Evolutionary conservation across 192 early-diverging fungal genomes (phyloP), one percentile per base, ranked within the genome.

Genomic region (Borealophlyctis nickersoniae): DNA sequence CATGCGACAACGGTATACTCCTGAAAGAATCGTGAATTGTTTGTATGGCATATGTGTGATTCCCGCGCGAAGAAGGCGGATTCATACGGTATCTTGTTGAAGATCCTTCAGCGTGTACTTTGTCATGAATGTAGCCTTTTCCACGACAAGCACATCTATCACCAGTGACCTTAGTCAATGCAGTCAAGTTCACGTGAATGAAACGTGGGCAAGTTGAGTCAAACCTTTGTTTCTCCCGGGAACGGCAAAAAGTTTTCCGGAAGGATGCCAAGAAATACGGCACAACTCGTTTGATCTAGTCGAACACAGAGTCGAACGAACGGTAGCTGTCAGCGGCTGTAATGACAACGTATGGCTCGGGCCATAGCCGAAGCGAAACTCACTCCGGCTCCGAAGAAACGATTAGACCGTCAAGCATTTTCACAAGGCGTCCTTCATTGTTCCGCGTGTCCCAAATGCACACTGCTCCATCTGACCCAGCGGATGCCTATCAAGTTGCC

Each of bases 381-480:
- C 69, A 59, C 75, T 82, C 81, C 53, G 76, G 67, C 19, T 75
- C 60, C 54, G 81, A 58, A 35, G 66, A 32, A 63, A 78, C 29
- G 56, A 72, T 53, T 51, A 57, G 53, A 52, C 66, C 45, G 33
- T 66, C 35, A 22, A 85, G 63, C 16, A 73, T 59, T 33, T 80
- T 71, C 7, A 78, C 58, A 36, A 73, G 77, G 33, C 61, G 67
- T 5, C 83, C 79, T 33, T 77, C 75, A 11, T 49, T 39, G 4
- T 60, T 58, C 19, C 77, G 67, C 62, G 86, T 65, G 66, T 89
- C 82, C 87, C 87, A 91, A 7, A 91, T 66, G 34, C 77, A 72
- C 24, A 89, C 71, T 2, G 81, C 77, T 16, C 89, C 89, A 49
- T 88, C 80, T 55, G 81, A 80, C 19, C 77, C 79, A 1, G 76